Percentiles rank a stretch among this genome's conserved stretches.
Evolutionary conservation across 106 monocot species (phyloP).

Genomic region (Platanthera zijinensis): DNA sequence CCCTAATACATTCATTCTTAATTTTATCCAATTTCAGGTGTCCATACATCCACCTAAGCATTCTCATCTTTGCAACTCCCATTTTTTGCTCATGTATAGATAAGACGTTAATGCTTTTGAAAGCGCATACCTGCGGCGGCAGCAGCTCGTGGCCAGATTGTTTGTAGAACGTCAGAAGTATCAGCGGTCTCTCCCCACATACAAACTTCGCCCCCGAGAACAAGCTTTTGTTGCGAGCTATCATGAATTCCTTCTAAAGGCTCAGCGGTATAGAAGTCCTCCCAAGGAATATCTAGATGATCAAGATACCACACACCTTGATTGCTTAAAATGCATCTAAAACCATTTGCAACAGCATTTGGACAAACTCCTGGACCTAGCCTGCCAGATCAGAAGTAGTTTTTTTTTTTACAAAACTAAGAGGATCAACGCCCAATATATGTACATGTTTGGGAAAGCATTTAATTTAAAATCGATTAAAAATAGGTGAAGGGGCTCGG

Average conservation of each 20-base stretch:
- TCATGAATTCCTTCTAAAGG: constrained; percentile 79
- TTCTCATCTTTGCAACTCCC: too few relatives aligned
- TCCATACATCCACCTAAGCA: too few relatives aligned
- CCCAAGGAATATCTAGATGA: constrained; percentile 85
- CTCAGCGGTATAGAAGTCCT: constrained; percentile 68
- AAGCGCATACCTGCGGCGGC: constrained; percentile 81
- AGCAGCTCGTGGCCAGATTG: constrained; percentile 98
- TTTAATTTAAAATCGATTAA: too few relatives aligned
- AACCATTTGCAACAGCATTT: constrained; percentile 74
- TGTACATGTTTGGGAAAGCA: too few relatives aligned
- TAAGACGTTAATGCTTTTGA: neutral
- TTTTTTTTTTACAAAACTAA: too few relatives aligned
- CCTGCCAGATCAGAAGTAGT: constrained; percentile 23
- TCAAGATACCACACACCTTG: constrained; percentile 98
- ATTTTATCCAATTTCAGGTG: too few relatives aligned
- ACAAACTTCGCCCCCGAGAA: constrained; percentile 96
- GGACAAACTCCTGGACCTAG: constrained; percentile 85
- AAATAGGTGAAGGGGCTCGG: too few relatives aligned
- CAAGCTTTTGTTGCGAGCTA: constrained; percentile 57
- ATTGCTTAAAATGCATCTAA: constrained; percentile 88
- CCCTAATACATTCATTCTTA: too few relatives aligned
- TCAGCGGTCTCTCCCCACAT: constrained; percentile 97
- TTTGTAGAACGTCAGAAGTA: constrained; percentile 82
- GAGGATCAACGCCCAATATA: too few relatives aligned
- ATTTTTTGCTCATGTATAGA: too few relatives aligned